phyloP scores from a whole-genome alignment of 1,284 basidiomycete species.

The Fomitopsis palustris region DNA sequence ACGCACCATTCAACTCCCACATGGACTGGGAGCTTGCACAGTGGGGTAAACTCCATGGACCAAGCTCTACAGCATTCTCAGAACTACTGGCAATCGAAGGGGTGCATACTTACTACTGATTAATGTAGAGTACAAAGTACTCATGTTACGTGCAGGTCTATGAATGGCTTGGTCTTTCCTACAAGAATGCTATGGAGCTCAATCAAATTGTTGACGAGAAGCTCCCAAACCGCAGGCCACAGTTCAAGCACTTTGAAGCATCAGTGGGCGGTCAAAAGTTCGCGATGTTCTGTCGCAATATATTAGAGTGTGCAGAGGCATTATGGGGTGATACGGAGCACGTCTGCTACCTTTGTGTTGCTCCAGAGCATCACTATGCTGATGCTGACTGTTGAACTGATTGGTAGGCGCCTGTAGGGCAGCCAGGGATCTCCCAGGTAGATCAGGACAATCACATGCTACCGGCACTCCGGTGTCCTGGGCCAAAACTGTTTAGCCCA shows the following conservation, averaged over 20 bases:
- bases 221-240: background rate
- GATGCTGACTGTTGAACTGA: too few species aligned
- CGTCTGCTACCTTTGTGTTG: constrained; percentile 15
- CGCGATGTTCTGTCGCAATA: background rate
- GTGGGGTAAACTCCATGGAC: constrained; percentile 19
- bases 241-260: background rate
- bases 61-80: constrained; percentile 16
- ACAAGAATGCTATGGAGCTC: background rate
- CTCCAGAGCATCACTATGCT: constrained; percentile 31
- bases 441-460: too few species aligned
- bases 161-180: background rate
- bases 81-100: constrained; percentile 17
- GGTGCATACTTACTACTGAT: constrained; percentile 6
- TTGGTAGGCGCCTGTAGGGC: too few species aligned
- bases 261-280: background rate
- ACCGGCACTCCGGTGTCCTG: too few species aligned
- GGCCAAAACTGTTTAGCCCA: too few species aligned
- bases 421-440: too few species aligned
- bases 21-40: constrained; percentile 18
- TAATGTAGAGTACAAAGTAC: background rate
- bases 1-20: constrained; percentile 16
- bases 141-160: background rate
- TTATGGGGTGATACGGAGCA: background rate
- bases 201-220: constrained; percentile 1
- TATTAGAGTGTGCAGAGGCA: background rate